These are phyloP conservation scores for Blastobotrys proliferans DNA, from an alignment of 1,139 yeast genomes.

Conservation along the genomic window DNA sequence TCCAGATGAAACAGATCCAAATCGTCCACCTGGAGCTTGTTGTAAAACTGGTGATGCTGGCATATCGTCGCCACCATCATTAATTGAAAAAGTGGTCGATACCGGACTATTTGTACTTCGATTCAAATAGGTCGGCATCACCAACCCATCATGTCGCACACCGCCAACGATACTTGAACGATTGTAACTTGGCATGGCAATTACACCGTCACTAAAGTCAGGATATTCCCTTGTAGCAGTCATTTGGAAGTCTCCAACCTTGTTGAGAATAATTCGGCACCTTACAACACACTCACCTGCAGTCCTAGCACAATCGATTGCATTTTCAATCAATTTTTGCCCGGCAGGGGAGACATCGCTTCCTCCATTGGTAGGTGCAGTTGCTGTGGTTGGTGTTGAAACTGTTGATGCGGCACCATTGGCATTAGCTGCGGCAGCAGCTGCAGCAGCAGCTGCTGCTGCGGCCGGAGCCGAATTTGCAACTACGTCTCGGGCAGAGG, in stretches of 20 bases:
- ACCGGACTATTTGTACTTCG: background rate
- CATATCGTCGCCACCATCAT: too few relatives aligned
- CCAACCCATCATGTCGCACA: background rate
- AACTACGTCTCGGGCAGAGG: constrained; percentile 33
- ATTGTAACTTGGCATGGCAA: constrained; percentile 26
- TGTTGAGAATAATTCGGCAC: constrained; percentile 46
- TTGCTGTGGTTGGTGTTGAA: too few relatives aligned
- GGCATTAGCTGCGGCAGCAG: background rate
- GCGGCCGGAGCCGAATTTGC: constrained; percentile 16
- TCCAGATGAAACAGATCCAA: background rate
- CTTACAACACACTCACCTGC: constrained; percentile 41
- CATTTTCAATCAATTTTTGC: constrained; percentile 23
- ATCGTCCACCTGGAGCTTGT: background rate
- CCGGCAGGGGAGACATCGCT: constrained; percentile 14
- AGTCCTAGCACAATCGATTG: constrained; percentile 34
- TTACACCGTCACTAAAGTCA: constrained; percentile 66
- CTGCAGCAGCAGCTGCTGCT: too few relatives aligned
- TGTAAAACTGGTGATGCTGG: background rate
- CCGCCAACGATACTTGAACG: background rate
- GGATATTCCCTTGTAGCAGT: constrained; percentile 66
- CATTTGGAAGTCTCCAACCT: constrained; percentile 70
- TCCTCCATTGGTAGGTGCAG: constrained; percentile 1
- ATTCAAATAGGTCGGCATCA: background rate
- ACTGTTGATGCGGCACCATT: too few relatives aligned
- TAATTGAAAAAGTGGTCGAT: constrained; percentile 8